Base-by-base conservation (phyloP, 2,329 filamentous ascomycete genomes). In the Alternaria panax region DNA sequence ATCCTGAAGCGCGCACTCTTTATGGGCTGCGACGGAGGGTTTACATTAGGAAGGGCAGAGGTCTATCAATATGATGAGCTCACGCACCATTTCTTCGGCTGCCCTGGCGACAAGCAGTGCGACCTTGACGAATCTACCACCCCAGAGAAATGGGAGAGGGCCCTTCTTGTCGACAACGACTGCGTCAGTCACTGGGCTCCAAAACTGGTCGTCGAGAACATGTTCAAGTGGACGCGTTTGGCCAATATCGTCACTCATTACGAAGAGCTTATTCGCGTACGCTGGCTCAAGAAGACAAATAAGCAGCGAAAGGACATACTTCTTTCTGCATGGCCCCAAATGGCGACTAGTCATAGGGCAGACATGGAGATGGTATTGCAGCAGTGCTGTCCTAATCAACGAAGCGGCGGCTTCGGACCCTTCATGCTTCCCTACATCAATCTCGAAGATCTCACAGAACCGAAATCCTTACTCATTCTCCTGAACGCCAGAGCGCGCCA, bases 391-490 rank as follows among this genome's bases (percentile, higher is more conserved):
- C n/a, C n/a, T n/a, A n/a, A n/a, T n/a, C n/a, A n/a, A n/a, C n/a
- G n/a, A n/a, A n/a, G n/a, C n/a, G n/a, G n/a, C n/a, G n/a, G n/a
- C n/a, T n/a, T n/a, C n/a, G n/a, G n/a, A n/a, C n/a, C n/a, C n/a
- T n/a, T n/a, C n/a, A n/a, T n/a, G n/a, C n/a, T n/a, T n/a, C 43
- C 86, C 0, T 78, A 83, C 45, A 82, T 88, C 68, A 89, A 88
- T 63, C 76, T 84, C 40, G 84, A 88, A 54, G 86, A 88, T 64
- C 74, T 89, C 0, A 51, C 66, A 0, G 76, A 81, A 22, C 69
- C 79, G 0, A 83, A 80, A 47, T 59, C 73, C 0, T 65, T 89
- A 8, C 70, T 88, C 7, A 52, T 64, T 1, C 75, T 88, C 20
- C 68, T 89, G 11, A 85, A 86, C 54, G 72, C 84, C 0, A 79